These are phyloP conservation scores for Pseudozyma flocculosa DNA, from an alignment of 1,284 basidiomycete species.

Conservation along the genomic window DNA sequence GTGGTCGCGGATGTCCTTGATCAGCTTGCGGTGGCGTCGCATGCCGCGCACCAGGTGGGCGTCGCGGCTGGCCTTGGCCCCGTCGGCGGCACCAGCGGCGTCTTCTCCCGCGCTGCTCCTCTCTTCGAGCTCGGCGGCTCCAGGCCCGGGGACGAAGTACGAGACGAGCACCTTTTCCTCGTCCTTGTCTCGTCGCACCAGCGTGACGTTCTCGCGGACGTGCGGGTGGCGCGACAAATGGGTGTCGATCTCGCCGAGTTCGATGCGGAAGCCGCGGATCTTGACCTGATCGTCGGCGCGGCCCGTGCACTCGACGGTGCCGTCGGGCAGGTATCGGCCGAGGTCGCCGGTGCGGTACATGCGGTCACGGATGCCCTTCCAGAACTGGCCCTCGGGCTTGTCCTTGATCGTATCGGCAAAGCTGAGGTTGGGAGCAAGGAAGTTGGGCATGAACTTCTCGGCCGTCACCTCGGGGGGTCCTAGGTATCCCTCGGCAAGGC, in stretches of 20 bases:
- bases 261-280: conserved; percentile 98
- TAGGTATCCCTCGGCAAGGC: conserved; percentile 92
- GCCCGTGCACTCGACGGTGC: conserved; percentile 93
- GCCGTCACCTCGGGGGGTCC: conserved; percentile 74
- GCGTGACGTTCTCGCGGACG: conserved; percentile 93
- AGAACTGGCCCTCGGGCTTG: conserved; percentile 60
- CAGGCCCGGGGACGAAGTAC: conserved; percentile 92
- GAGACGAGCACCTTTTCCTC: conserved; percentile 98
- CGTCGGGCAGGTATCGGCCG: conserved; percentile 89
- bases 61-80: conserved; percentile 22
- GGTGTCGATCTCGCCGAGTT: conserved; percentile 97
- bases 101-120: conserved; percentile 61
- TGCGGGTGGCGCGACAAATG: conserved; percentile 90
- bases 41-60: conserved; percentile 50
- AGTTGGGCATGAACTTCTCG: conserved; percentile 62
- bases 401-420: conserved; percentile 50
- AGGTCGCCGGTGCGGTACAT: conserved; percentile 98
- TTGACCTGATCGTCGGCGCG: conserved; percentile 99
- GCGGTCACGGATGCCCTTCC: conserved; percentile 96
- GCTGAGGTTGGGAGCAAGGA: conserved; percentile 46
- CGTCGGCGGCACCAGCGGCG: conserved; percentile 13
- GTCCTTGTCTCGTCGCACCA: conserved; percentile 96
- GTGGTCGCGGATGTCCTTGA: conserved; percentile 85
- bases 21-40: conserved; percentile 67
- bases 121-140: conserved; percentile 69